phyloP scores from a whole-genome alignment of 2,329 filamentous ascomycete genomes.

The Claviceps arundinis region DNA sequence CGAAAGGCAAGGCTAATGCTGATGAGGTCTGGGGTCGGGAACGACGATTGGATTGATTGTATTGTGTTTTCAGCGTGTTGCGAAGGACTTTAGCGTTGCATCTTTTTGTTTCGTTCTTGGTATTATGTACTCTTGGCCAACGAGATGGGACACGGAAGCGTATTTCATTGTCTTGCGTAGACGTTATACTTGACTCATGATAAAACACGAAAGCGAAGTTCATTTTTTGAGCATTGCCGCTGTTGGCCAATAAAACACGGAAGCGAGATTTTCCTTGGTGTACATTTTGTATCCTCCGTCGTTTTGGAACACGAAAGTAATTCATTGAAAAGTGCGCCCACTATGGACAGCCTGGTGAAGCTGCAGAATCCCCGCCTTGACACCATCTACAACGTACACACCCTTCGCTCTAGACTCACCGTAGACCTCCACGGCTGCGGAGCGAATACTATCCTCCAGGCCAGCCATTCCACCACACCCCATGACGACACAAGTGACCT shows the following conservation, averaged over 20 bases:
- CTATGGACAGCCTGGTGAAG: constrained; percentile 41
- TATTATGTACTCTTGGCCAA: too few species aligned
- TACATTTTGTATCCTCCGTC: neutral
- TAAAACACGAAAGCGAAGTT: too few species aligned
- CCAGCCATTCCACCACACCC: constrained; percentile 89
- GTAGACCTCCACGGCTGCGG: constrained; percentile 46
- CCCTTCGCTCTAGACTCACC: constrained; percentile 5
- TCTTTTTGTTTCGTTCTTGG: neutral
- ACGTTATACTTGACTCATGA: too few species aligned
- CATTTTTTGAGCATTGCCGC: too few species aligned
- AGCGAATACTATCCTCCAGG: constrained; percentile 61
- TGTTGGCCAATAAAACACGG: too few species aligned
- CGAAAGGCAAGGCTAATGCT: constrained; percentile 66
- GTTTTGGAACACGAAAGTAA: neutral
- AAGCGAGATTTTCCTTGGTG: too few species aligned
- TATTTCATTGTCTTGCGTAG: too few species aligned
- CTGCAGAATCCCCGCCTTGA: constrained; percentile 54
- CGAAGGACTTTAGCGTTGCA: neutral
- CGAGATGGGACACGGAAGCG: too few species aligned
- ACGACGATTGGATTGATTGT: constrained; percentile 34
- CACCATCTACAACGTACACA: constrained; percentile 61
- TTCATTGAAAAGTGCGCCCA: constrained; percentile 22
- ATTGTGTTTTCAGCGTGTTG: neutral
- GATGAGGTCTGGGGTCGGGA: constrained; percentile 85
- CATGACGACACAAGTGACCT: constrained; percentile 59